phyloP scores from a whole-genome alignment of 495 filamentous ascomycete species.

The Oidiodendron maius region DNA sequence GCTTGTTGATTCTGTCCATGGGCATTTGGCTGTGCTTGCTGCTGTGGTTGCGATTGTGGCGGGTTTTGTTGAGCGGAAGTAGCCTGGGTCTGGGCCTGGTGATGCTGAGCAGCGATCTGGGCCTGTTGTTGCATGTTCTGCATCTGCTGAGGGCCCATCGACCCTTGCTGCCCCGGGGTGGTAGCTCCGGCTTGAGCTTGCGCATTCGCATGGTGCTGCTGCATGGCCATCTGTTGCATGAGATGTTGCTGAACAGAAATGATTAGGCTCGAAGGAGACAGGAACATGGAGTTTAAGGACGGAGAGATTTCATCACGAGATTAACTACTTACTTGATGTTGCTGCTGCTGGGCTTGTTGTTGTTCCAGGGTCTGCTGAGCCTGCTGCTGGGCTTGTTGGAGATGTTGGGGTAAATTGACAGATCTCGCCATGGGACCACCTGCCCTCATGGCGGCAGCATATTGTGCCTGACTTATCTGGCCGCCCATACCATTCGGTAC shows the following conservation, averaged over 20 bases:
- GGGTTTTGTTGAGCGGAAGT: constrained; percentile 24
- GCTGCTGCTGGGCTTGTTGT: constrained; percentile 29
- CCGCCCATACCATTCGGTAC: constrained; percentile 58
- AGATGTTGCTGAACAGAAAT: constrained; percentile 18
- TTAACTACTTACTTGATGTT: constrained; percentile 27
- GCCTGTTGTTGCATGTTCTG: constrained; percentile 32
- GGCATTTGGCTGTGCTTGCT: constrained; percentile 36
- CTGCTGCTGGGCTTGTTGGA: constrained; percentile 36
- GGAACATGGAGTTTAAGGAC: neutral
- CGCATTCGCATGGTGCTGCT: constrained; percentile 21
- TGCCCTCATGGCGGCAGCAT: constrained; percentile 47
- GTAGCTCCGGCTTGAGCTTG: constrained; percentile 18
- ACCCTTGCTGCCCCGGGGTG: constrained; percentile 28
- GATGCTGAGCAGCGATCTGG: constrained; percentile 27
- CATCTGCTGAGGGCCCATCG: constrained; percentile 35
- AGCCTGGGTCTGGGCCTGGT: constrained; percentile 31
- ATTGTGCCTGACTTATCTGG: constrained; percentile 47
- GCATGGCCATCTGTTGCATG: constrained; percentile 33
- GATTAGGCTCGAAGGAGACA: neutral
- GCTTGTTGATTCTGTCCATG: constrained; percentile 30
- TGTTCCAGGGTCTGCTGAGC: constrained; percentile 28
- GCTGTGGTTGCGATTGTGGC: constrained; percentile 35
- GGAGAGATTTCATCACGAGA: neutral
- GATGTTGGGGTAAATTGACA: constrained; percentile 36
- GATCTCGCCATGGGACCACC: constrained; percentile 24